Evolutionary conservation across 2,329 filamentous ascomycete genomes (phyloP).

Genomic region (Claviceps purpurea): DNA sequence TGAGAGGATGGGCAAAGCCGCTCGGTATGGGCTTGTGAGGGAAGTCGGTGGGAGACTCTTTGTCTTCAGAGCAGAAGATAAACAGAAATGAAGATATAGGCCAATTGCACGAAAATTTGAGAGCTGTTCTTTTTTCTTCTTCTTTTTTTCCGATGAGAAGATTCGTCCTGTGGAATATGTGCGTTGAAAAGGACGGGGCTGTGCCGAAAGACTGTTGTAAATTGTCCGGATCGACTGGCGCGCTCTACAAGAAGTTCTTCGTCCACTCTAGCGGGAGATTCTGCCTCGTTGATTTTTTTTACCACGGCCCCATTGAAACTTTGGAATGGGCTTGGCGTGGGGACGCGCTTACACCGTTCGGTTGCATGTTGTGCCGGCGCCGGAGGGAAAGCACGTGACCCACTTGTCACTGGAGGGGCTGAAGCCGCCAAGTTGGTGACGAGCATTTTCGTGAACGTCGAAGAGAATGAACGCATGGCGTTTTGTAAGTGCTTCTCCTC

Average conservation of each 20-base stretch:
- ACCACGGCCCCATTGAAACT: conserved; percentile 16
- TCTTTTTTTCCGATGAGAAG: background rate
- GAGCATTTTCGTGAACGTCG: background rate
- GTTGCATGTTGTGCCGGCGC: conserved; percentile 20
- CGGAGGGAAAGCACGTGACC: conserved; percentile 9
- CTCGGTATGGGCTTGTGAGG: background rate
- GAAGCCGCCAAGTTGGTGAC: background rate
- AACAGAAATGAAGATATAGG: background rate
- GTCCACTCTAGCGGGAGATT: conserved; percentile 9
- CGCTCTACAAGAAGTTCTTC: background rate
- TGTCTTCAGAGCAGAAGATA: background rate
- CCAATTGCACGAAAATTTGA: no score
- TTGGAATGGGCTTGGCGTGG: conserved; percentile 16
- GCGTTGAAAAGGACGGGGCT: conserved; percentile 9
- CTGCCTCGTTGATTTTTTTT: conserved; percentile 17
- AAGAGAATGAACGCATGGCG: background rate
- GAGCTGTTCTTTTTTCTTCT: background rate
- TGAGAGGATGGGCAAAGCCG: background rate
- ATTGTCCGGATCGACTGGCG: background rate
- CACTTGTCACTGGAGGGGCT: background rate
- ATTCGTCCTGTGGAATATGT: no score
- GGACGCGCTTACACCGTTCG: conserved; percentile 15
- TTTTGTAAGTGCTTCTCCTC: background rate
- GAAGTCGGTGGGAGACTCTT: background rate
- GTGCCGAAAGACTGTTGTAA: background rate